phyloP scores from a whole-genome alignment of 2,329 filamentous ascomycete genomes.

The Colletotrichum salicis region DNA sequence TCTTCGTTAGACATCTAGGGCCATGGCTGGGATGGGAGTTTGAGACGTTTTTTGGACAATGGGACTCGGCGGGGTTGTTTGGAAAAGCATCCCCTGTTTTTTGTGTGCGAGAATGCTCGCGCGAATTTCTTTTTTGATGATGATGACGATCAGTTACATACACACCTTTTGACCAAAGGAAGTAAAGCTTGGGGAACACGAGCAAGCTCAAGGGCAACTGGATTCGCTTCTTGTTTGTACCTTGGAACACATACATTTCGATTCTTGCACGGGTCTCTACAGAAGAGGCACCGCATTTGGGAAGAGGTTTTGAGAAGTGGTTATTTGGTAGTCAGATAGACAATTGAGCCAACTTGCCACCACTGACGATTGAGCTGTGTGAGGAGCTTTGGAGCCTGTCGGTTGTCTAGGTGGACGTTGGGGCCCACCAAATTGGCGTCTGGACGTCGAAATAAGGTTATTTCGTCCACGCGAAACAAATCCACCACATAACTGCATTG shows the following conservation, averaged over 20 bases:
- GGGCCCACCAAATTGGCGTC: background rate
- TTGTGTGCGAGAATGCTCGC: background rate
- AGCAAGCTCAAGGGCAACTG: conserved; percentile 1
- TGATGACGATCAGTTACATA: conserved; percentile 31
- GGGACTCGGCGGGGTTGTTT: conserved; percentile 1
- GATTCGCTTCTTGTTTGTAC: conserved; percentile 12
- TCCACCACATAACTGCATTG: background rate
- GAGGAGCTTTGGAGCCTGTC: too few species aligned
- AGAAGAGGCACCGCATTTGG: conserved; percentile 17
- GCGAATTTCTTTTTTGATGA: conserved; percentile 19
- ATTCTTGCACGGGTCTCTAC: conserved; percentile 13
- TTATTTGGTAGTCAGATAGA: background rate
- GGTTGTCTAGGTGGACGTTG: background rate
- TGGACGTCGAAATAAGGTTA: conserved; percentile 26
- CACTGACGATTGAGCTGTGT: too few species aligned
- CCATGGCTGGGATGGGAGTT: conserved; percentile 24
- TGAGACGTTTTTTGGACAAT: conserved; percentile 19
- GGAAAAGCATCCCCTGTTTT: background rate
- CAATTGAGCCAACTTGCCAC: conserved; percentile 3
- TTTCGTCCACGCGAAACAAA: background rate
- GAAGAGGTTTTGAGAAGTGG: conserved; percentile 18
- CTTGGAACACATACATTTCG: conserved; percentile 22
- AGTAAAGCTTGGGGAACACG: background rate
- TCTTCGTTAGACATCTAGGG: conserved; percentile 37
- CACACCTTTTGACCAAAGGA: conserved; percentile 1